These are phyloP conservation scores for Yamadazyma kanchanaburiensis DNA, from an alignment of 1,139 yeast genomes.

Conservation along the genomic window DNA sequence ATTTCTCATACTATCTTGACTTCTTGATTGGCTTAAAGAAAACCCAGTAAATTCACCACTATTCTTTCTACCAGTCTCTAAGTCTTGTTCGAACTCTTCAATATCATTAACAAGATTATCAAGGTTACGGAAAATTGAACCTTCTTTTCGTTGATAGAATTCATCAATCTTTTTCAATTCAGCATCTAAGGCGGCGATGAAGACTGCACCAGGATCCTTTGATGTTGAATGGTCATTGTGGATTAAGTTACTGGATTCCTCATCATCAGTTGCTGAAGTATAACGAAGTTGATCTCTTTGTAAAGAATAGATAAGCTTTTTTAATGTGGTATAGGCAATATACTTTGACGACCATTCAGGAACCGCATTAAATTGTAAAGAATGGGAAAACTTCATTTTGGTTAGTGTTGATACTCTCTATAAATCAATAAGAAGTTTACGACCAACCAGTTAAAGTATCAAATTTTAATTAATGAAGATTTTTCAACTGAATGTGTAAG, in stretches of 20 bases:
- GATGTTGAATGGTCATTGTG: slow-evolving; percentile 19
- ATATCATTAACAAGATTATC: slow-evolving; percentile 53
- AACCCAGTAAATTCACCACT: slow-evolving; percentile 11
- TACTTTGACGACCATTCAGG: slow-evolving; percentile 77
- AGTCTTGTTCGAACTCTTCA: slow-evolving; percentile 40
- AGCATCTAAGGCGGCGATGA: slow-evolving; percentile 51
- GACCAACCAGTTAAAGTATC: too few species aligned
- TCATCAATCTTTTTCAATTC: slow-evolving; percentile 60
- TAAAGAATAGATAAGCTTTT: slow-evolving; percentile 61
- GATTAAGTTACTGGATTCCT: slow-evolving; percentile 27
- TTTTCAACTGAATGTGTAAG: too few species aligned
- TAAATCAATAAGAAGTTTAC: too few species aligned
- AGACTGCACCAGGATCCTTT: slow-evolving; percentile 30
- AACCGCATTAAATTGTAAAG: slow-evolving; percentile 69
- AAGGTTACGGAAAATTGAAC: slow-evolving; percentile 42
- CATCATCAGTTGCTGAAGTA: slow-evolving; percentile 19
- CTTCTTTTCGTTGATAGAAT: slow-evolving; percentile 54
- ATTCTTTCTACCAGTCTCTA: slow-evolving; percentile 8
- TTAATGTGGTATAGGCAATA: slow-evolving; percentile 61
- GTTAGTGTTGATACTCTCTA: too few species aligned
- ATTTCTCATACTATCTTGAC: slow-evolving; percentile 1
- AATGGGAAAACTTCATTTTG: slow-evolving; percentile 67
- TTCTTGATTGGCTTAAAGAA: slow-evolving; percentile 6
- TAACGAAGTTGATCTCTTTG: slow-evolving; percentile 52
- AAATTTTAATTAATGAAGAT: too few species aligned